Evolutionary conservation across 2,329 filamentous ascomycete species (phyloP).

Genomic region (Ceratocystis huliohia): DNA sequence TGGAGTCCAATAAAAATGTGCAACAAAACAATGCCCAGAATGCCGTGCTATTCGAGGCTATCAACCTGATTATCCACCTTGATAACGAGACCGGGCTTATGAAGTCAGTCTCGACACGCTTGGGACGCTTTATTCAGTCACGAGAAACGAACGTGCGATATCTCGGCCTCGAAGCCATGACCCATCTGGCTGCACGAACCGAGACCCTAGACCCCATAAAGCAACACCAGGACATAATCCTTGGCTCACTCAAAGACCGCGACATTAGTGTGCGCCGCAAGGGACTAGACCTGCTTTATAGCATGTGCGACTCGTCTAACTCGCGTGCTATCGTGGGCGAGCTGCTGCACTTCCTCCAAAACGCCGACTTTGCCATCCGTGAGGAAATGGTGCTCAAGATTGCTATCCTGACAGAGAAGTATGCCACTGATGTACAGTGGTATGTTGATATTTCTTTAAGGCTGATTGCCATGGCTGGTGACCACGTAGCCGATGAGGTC

Average conservation of each 20-base stretch:
- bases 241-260: slow-evolving; percentile 83
- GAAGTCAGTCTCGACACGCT: slow-evolving; percentile 81
- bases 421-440: slow-evolving; percentile 97
- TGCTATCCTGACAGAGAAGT: slow-evolving; percentile 95
- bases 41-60: slow-evolving; percentile 93
- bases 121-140: slow-evolving; percentile 93
- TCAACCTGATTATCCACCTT: slow-evolving; percentile 94
- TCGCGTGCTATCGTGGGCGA: slow-evolving; percentile 87
- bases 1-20: slow-evolving; percentile 94
- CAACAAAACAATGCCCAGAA: slow-evolving; percentile 99
- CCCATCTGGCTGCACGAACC: slow-evolving; percentile 82
- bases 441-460: slow-evolving; percentile 96
- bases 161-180: slow-evolving; percentile 93
- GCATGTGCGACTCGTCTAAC: slow-evolving; percentile 98
- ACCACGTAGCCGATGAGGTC: slow-evolving; percentile 97
- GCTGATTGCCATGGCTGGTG: slow-evolving; percentile 88
- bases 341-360: slow-evolving; percentile 85
- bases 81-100: slow-evolving; percentile 90
- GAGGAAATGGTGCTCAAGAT: slow-evolving; percentile 99
- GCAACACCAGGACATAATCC: slow-evolving; percentile 91
- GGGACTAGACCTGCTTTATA: slow-evolving; percentile 90
- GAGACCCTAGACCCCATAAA: slow-evolving; percentile 96
- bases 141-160: slow-evolving; percentile 96
- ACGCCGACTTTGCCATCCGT: slow-evolving; percentile 90
- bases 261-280: slow-evolving; percentile 96